These are phyloP conservation scores for Daedaleopsis nitida DNA, from an alignment of 768 basidiomycete species.

Conservation along the genomic window DNA sequence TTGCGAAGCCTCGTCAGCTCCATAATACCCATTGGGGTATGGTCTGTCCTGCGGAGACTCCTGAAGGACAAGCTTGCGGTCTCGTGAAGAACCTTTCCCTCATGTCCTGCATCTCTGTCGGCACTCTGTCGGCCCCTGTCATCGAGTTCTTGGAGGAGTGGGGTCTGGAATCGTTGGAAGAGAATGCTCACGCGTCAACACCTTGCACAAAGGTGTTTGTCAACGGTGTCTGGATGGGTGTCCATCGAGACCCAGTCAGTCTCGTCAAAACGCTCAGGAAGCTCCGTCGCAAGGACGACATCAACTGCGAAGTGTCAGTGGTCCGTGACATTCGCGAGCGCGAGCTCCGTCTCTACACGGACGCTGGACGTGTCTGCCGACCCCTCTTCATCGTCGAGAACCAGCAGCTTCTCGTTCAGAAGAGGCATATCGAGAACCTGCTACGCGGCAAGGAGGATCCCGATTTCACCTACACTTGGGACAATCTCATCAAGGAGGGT, in stretches of 20 bases:
- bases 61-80: conserved; percentile 99
- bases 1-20: conserved; percentile 97
- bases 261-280: conserved; percentile 93
- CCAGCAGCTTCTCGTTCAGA: conserved; percentile 80
- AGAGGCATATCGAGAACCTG: conserved; percentile 81
- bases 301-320: conserved; percentile 94
- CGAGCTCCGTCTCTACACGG: conserved; percentile 92
- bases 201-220: conserved; percentile 97
- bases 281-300: conserved; percentile 90
- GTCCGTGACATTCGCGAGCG: conserved; percentile 97
- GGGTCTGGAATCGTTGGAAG: conserved; percentile 94
- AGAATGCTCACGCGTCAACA: conserved; percentile 83
- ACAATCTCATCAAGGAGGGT: conserved; percentile 80
- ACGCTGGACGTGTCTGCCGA: conserved; percentile 95
- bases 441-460: conserved; percentile 58
- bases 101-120: conserved; percentile 98
- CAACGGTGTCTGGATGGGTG: conserved; percentile 99
- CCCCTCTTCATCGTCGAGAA: conserved; percentile 97
- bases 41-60: conserved; percentile 99
- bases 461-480: conserved; percentile 71
- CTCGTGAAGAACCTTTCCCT: conserved; percentile 97
- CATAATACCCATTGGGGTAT: conserved; percentile 99
- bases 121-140: conserved; percentile 92
- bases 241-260: conserved; percentile 92
- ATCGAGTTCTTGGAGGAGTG: conserved; percentile 99